phyloP scores from a whole-genome alignment of 1,284 basidiomycete species.

The Pseudozyma hubeiensis region DNA sequence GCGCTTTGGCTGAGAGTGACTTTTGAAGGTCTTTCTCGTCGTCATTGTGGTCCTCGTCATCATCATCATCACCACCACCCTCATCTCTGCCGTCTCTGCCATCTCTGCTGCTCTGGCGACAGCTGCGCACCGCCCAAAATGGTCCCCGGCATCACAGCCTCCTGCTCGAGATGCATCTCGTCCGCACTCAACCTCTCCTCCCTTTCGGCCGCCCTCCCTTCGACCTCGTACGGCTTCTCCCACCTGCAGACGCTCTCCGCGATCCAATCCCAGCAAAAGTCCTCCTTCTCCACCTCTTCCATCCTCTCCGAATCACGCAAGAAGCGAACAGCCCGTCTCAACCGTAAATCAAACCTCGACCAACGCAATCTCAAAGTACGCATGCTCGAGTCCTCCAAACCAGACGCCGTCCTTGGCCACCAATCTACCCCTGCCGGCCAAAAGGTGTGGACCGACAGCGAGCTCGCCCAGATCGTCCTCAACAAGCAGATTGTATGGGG shows the following conservation, averaged over 20 bases:
- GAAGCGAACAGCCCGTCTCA: slow-evolving; percentile 52
- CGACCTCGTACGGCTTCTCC: slow-evolving; percentile 30
- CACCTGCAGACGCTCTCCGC: slow-evolving; percentile 5
- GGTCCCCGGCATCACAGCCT: slow-evolving; percentile 26
- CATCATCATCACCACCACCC: slow-evolving; percentile 9
- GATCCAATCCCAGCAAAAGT: slow-evolving; percentile 14
- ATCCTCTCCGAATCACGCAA: slow-evolving; percentile 50
- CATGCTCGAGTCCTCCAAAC: slow-evolving; percentile 70
- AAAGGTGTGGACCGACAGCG: slow-evolving; percentile 54
- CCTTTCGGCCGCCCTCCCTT: slow-evolving; percentile 27
- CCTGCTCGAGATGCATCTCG: slow-evolving; percentile 37
- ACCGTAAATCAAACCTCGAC: slow-evolving; percentile 67
- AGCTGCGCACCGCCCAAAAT: slow-evolving; percentile 11
- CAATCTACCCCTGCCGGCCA: slow-evolving; percentile 70
- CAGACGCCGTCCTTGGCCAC: slow-evolving; percentile 79
- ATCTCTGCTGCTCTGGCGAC: background rate
- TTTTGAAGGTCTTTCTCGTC: background rate
- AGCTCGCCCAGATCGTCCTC: slow-evolving; percentile 60
- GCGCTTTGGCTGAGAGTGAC: background rate
- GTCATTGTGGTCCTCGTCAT: slow-evolving; percentile 3
- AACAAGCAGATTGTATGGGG: slow-evolving; percentile 64
- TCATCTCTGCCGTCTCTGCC: background rate
- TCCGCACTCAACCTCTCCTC: slow-evolving; percentile 26
- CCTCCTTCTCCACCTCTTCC: slow-evolving; percentile 46
- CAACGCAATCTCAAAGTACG: slow-evolving; percentile 62